phyloP scores from a whole-genome alignment of 208 protist species.

The Spongospora subterranea region DNA sequence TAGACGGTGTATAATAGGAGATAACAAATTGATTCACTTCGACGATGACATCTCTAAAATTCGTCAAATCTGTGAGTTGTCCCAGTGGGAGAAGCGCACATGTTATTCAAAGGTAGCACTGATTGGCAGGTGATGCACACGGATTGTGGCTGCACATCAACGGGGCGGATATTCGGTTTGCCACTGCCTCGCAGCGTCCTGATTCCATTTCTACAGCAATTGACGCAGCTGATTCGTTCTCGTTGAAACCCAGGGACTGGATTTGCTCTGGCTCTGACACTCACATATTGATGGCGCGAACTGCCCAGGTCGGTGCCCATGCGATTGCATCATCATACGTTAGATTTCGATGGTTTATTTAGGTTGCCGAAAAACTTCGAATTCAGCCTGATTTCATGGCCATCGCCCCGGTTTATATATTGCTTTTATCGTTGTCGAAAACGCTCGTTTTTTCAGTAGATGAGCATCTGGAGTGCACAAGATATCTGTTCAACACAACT shows the following conservation, averaged over 20 bases:
- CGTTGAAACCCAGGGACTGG: neutral
- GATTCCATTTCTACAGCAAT: neutral
- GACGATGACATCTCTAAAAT: neutral
- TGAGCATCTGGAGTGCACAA: neutral
- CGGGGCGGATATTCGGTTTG: neutral
- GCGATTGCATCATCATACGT: neutral
- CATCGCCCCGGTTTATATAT: neutral
- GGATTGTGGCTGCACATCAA: slow-evolving; percentile 1
- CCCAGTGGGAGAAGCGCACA: neutral
- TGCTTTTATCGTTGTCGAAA: neutral
- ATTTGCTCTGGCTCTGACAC: neutral
- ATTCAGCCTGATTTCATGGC: neutral
- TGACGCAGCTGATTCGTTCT: slow-evolving; percentile 38
- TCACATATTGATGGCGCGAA: neutral
- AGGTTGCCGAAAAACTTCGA: neutral
- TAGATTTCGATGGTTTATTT: neutral
- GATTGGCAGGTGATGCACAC: slow-evolving; percentile 22
- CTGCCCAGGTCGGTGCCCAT: neutral
- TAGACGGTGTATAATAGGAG: neutral
- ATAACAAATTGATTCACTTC: neutral
- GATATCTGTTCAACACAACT: neutral
- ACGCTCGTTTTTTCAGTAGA: neutral
- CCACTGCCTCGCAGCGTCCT: neutral
- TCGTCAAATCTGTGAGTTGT: neutral
- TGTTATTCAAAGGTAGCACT: neutral